These are phyloP conservation scores for Neonectria hederae DNA, from an alignment of 2,329 filamentous ascomycete genomes.

Conservation along the genomic window DNA sequence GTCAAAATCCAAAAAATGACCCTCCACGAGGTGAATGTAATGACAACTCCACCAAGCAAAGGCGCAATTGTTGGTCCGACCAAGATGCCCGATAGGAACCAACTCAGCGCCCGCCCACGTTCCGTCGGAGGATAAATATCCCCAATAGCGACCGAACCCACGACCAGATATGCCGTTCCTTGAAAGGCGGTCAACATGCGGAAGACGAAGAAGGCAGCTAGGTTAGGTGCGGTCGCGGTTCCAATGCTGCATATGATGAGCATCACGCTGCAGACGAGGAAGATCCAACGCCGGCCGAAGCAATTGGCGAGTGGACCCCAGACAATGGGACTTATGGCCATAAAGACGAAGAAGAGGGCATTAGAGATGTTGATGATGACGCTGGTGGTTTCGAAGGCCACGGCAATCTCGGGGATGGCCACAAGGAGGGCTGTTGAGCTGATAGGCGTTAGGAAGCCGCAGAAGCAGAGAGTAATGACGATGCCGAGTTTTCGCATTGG, in stretches of 20 bases:
- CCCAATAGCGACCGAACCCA: conserved; percentile 70
- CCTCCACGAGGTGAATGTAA: conserved; percentile 73
- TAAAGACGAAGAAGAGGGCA: conserved; percentile 75
- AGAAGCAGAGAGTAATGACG: conserved; percentile 34
- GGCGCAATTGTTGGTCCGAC: conserved; percentile 71
- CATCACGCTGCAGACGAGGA: conserved; percentile 47
- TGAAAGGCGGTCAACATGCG: conserved; percentile 75
- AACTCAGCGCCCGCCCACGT: conserved; percentile 72
- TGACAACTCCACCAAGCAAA: conserved; percentile 74
- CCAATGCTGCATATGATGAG: conserved; percentile 73
- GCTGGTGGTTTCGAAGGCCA: conserved; percentile 30
- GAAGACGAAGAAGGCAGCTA: conserved; percentile 73
- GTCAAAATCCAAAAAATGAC: conserved; percentile 77
- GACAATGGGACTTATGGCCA: conserved; percentile 72
- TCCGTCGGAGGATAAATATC: conserved; percentile 69
- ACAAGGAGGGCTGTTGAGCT: conserved; percentile 33
- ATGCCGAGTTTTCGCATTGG: conserved; percentile 35
- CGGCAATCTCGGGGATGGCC: conserved; percentile 35
- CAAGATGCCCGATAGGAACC: conserved; percentile 72
- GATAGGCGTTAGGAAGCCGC: conserved; percentile 34
- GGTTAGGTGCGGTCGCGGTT: conserved; percentile 72
- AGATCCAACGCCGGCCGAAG: conserved; percentile 59
- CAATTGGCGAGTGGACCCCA: conserved; percentile 73
- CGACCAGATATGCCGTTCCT: conserved; percentile 73
- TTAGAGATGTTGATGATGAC: conserved; percentile 70